Conservation (phyloP, 805 yeast genomes). For the Metschnikowia sp. region DNA sequence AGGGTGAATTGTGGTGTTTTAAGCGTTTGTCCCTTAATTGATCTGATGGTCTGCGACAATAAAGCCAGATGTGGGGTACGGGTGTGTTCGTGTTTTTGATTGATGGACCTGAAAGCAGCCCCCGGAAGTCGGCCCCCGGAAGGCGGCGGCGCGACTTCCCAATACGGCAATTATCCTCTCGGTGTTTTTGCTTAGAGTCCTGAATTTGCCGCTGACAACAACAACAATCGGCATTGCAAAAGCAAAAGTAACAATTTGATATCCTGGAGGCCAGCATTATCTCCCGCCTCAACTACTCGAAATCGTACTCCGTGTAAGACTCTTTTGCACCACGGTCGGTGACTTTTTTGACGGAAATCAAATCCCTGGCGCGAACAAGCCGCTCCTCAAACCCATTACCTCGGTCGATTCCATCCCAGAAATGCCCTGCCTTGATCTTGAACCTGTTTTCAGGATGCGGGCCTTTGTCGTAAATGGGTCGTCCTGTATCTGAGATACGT, state of each 20-base stretch:
- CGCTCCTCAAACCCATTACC: conserved; percentile 80
- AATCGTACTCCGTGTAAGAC: conserved; percentile 19
- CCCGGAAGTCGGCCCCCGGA: too few species aligned
- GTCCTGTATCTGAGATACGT: conserved; percentile 35
- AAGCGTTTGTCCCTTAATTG: background rate
- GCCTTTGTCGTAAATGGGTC: conserved; percentile 52
- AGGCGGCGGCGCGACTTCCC: too few species aligned
- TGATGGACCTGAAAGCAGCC: too few species aligned
- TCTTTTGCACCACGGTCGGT: conserved; percentile 12
- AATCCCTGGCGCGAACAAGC: conserved; percentile 44
- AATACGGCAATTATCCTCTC: too few species aligned
- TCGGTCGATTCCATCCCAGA: conserved; percentile 93
- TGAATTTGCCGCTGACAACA: background rate
- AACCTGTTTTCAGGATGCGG: conserved; percentile 67
- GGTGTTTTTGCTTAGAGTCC: too few species aligned
- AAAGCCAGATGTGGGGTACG: conserved; percentile 3
- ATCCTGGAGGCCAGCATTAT: too few species aligned
- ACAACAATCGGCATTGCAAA: background rate
- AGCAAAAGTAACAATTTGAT: too few species aligned
- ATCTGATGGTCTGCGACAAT: too few species aligned
- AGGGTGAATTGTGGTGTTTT: background rate
- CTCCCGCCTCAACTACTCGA: conserved; percentile 4
- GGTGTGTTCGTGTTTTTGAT: background rate
- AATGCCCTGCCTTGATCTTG: conserved; percentile 68
- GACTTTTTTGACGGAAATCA: conserved; percentile 15